Base-by-base conservation (phyloP, 2,329 filamentous ascomycete genomes). In the Cytospora schulzeri region DNA sequence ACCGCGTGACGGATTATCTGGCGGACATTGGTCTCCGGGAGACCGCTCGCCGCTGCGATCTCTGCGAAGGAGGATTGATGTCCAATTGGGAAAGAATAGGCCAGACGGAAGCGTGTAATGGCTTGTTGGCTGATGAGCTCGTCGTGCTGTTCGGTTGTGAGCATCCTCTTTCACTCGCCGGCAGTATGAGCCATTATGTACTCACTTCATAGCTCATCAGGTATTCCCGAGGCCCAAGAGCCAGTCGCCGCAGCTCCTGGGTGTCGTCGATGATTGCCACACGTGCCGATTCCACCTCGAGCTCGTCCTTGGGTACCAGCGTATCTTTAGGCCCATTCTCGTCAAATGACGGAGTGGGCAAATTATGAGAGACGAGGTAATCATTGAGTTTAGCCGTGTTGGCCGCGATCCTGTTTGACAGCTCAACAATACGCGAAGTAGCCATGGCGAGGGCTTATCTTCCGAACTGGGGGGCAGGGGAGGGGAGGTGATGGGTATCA, bases 121-220 rank as follows among this genome's bases (percentile, higher is more conserved):
- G 68, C 71, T 66, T 72, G 70, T 55, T 71, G 69, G 62, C 67
- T 69, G 15, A 73, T 57, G 2, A 73, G 62, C 51, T 70, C 69
- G 55, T 71, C 60, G 28, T 70, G 69, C 69, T 56, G 22, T 26
- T 1, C 4, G 15, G 11, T 9, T 15, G 9, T 35, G 12, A 35
- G 22, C 31, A 4, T 4, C 31, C 17, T 38, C 31, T 12, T 8
- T 11, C 5, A 5, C 19, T n/a, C 5, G 22, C 8, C 7, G 17
- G 29, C 35, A 11, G 22, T 11, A 1, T 11, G n/a, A 24, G 17
- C 6, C 8, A 24, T 35, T 2, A 5, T 19, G 5, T 11, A 38
- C 54, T 56, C 54, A 56, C 54, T 22, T 50, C 35, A 33, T 65
- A 68, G 55, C 69, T 71, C 66, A 71, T 69, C 4, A 71, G 66